Conservation (phyloP, 192 early-diverging fungal species). For the Podila minutissima region DNA sequence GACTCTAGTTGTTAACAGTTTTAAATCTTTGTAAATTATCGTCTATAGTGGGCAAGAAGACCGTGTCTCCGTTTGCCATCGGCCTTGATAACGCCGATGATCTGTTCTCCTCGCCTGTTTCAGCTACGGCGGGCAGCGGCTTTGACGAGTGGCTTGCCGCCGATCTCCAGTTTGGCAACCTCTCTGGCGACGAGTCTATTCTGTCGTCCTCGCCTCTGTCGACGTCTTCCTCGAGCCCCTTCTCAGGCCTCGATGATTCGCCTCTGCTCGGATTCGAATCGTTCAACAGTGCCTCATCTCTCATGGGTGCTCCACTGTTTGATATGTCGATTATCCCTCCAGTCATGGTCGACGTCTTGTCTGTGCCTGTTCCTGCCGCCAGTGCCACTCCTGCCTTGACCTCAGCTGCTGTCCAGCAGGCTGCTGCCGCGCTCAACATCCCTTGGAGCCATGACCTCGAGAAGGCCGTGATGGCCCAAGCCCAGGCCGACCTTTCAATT, state of each 20-base stretch:
- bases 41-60: slow-evolving; percentile 35
- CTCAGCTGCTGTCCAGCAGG: slow-evolving; percentile 46
- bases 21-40: not conserved
- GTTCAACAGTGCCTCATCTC: slow-evolving; percentile 12
- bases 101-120: slow-evolving; percentile 16
- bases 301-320: slow-evolving; percentile 27
- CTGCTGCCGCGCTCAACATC: slow-evolving; percentile 50
- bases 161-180: slow-evolving; percentile 24
- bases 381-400: slow-evolving; percentile 16
- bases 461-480: slow-evolving; percentile 45
- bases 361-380: not conserved
- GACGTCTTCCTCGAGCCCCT: slow-evolving; percentile 29
- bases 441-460: slow-evolving; percentile 45
- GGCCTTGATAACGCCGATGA: slow-evolving; percentile 5
- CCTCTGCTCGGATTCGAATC: slow-evolving; percentile 48
- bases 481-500: slow-evolving; percentile 7
- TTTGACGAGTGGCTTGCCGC: slow-evolving; percentile 50
- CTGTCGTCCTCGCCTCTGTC: not conserved
- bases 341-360: not conserved
- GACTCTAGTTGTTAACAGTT: not conserved
- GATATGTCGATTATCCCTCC: slow-evolving; percentile 25
- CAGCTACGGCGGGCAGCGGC: slow-evolving; percentile 16
- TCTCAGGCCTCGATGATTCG: slow-evolving; percentile 38
- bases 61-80: not conserved
- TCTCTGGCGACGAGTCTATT: slow-evolving; percentile 38